Evolutionary conservation across 345 rosid species (phyloP), one percentile per base, ranked within the genome.

Genomic region (Lenwebbia sp.): DNA sequence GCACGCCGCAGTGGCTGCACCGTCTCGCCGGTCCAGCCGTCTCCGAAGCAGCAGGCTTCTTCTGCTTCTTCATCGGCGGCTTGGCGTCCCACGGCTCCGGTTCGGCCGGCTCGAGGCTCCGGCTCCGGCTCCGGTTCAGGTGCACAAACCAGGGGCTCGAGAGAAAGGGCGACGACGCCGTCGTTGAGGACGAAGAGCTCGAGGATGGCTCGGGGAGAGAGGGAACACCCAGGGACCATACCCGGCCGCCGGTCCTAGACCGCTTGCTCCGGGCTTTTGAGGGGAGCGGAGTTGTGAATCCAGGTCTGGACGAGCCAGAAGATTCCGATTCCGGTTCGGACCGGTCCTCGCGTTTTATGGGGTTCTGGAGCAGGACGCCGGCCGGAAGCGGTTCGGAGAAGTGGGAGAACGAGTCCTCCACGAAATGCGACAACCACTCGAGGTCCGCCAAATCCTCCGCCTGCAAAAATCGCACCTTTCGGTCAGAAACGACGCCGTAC

Each of bases 1-100:
- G 94, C 25, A 97, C 98, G 26, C 98, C 97, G 81, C 98, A 97
- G 87, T 97, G 99, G 86, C 94, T 92, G 90, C 99, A 97, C 52
- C 60, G 84, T 51, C 62, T 40, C 40, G 47, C 83, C 91, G 83
- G 84, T 60, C 83, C 90, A 9, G 23, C 49, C 54, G 41, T 74
- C 53, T 76, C 89, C 26, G 84, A 52, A 7, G 78, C 56, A 30
- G 83, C 85, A 9, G 78, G 51, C 83, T 89, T 92, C 92, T 86
- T 92, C 55, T 62, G 89, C 90, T 87, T 91, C 89, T 88, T 89
- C 58, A 30, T 86, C 4, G 88, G 91, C 17, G 87, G 90, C 60
- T 88, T 90, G 86, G 82, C 84, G 50, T 30, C 56, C 58, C 60
- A 53, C 1, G 2, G 26, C 47, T 33, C 81, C 47, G 88, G 88